phyloP scores from a whole-genome alignment of 2,329 filamentous ascomycete genomes.

The Canariomyces notabilis region DNA sequence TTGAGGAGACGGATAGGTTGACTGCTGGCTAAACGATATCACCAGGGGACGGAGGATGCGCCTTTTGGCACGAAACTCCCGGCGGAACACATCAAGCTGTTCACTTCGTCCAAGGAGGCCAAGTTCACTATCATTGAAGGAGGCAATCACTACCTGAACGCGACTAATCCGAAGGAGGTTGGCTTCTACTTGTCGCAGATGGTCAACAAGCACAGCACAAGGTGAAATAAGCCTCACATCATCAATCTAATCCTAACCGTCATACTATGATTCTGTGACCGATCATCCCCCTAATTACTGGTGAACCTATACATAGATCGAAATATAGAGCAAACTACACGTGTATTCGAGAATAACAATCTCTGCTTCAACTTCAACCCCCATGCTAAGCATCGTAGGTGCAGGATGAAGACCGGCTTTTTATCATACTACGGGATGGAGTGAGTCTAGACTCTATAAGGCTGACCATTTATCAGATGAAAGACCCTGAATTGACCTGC shows the following conservation, averaged over 20 bases:
- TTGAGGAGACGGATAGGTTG: neutral
- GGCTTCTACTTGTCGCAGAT: conserved; percentile 42
- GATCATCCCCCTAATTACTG: no score
- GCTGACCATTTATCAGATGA: no score
- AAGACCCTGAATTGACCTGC: no score
- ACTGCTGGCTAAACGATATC: conserved; percentile 10
- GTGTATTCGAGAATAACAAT: no score
- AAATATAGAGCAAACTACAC: no score
- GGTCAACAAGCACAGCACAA: conserved; percentile 32
- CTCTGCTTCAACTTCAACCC: no score
- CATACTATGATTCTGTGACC: no score
- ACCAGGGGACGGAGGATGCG: conserved; percentile 41
- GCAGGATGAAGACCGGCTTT: no score
- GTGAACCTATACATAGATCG: no score
- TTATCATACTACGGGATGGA: no score
- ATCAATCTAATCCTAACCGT: neutral
- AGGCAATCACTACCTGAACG: conserved; percentile 46
- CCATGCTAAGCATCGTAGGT: no score
- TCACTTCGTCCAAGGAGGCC: conserved; percentile 41
- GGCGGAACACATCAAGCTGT: conserved; percentile 46
- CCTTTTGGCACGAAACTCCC: conserved; percentile 39
- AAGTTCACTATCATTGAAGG: conserved; percentile 40
- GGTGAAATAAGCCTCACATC: neutral
- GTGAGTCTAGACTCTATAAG: no score
- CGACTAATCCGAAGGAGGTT: conserved; percentile 43